Percentiles rank a stretch among this genome's conserved stretches.
phyloP scores from a whole-genome alignment of 176 grass and related monocot genomes.

The Carex cristatella region DNA sequence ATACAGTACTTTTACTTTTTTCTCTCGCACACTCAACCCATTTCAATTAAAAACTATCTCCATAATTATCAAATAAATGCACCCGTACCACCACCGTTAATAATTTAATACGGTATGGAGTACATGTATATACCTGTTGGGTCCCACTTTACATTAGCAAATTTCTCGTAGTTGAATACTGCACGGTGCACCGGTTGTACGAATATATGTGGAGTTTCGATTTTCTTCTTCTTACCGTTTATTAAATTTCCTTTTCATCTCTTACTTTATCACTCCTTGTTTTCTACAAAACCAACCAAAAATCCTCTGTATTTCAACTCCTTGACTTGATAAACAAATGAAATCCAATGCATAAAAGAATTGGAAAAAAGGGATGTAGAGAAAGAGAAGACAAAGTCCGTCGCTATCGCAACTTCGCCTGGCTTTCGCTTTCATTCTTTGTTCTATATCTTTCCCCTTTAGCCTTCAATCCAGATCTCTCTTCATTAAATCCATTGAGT shows the following conservation, averaged over 20 bases:
- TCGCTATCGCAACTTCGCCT: constrained; percentile 9
- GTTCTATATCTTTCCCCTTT: constrained; percentile 21
- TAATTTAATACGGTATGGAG: not conserved
- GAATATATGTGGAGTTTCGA: not conserved
- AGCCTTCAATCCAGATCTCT: constrained; percentile 2
- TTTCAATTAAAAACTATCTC: not conserved
- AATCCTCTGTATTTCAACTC: not conserved
- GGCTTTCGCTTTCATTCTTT: constrained; percentile 13
- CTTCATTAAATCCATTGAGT: constrained; percentile 1
- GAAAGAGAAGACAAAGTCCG: not conserved
- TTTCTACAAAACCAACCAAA: constrained; percentile 2
- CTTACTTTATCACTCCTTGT: not conserved
- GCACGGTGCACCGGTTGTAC: not conserved
- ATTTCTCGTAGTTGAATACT: not conserved
- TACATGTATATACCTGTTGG: not conserved
- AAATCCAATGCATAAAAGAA: not conserved
- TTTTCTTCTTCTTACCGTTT: not conserved
- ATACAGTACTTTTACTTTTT: constrained; percentile 7
- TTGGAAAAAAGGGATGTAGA: constrained; percentile 1
- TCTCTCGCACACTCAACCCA: not conserved
- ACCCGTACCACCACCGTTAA: not conserved
- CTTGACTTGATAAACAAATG: constrained; percentile 12
- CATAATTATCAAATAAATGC: not conserved
- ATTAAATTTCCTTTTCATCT: not conserved
- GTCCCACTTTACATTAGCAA: not conserved